Conservation (phyloP, 2,329 filamentous ascomycete genomes). For the Aspergillus sp. region DNA sequence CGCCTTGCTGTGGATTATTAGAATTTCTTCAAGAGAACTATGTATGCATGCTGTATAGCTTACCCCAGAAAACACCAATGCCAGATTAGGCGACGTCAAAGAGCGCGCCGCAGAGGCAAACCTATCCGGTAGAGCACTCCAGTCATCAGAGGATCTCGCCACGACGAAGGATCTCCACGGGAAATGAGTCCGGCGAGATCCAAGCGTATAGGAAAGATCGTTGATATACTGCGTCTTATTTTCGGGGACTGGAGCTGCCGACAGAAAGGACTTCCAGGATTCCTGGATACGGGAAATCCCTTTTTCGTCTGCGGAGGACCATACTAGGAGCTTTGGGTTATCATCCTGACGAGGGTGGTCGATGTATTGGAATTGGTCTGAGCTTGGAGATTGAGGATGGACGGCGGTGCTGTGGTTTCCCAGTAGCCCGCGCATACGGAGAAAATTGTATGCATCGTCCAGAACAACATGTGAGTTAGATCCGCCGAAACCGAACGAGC, state of each 20-base stretch:
- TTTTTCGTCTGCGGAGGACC: background rate
- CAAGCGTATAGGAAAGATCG: background rate
- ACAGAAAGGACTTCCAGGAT: too few relatives aligned
- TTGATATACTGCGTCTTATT: background rate
- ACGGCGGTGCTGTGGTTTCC: background rate
- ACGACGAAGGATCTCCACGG: background rate
- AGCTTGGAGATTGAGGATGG: background rate
- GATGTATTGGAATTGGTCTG: background rate
- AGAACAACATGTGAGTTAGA: conserved; percentile 35
- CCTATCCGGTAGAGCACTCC: background rate
- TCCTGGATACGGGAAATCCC: background rate
- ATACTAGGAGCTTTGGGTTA: background rate
- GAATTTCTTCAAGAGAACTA: background rate
- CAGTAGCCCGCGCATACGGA: background rate
- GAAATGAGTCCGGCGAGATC: background rate
- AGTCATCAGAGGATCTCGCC: background rate
- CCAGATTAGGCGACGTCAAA: background rate
- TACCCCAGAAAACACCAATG: background rate
- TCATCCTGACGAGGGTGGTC: background rate
- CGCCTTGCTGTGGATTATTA: conserved; percentile 27
- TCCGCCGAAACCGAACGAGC: conserved; percentile 40
- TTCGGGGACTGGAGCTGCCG: background rate
- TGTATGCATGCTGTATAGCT: background rate
- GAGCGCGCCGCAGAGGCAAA: background rate
- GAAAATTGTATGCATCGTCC: conserved; percentile 25